These are phyloP conservation scores for Pyrenophora tritici-repentis DNA, from an alignment of 2,329 filamentous ascomycete genomes.

Conservation along the genomic window DNA sequence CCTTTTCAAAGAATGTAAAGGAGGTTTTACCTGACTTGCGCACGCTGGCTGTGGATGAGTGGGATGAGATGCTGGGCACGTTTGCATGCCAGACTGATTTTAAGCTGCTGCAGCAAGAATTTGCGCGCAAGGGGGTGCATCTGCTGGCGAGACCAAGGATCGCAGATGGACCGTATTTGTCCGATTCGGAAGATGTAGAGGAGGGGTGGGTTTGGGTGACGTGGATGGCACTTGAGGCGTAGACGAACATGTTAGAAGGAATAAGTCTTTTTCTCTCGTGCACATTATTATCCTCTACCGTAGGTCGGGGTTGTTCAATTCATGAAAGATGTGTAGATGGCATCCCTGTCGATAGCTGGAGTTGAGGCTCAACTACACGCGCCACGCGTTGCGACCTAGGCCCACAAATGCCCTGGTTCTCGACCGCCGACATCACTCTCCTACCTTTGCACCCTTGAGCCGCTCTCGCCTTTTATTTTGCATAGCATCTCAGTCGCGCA, in stretches of 20 bases:
- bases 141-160: background rate
- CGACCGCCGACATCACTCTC: conserved; percentile 11
- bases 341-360: background rate
- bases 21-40: background rate
- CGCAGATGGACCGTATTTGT: background rate
- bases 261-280: too few species aligned
- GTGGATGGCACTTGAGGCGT: background rate
- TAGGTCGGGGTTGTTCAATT: too few species aligned
- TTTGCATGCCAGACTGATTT: conserved; percentile 7
- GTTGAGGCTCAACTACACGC: conserved; percentile 5
- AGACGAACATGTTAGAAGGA: too few species aligned
- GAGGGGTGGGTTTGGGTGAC: conserved; percentile 9
- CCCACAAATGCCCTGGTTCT: conserved; percentile 20
- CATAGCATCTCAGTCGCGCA: conserved; percentile 16
- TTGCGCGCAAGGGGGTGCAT: background rate
- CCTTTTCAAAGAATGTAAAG: background rate
- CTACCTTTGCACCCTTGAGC: background rate
- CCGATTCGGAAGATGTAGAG: background rate
- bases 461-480: background rate
- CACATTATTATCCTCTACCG: too few species aligned
- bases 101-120: background rate
- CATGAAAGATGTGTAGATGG: too few species aligned
- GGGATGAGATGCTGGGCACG: conserved; percentile 4
- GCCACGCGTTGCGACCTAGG: conserved; percentile 22
- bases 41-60: background rate